Base-by-base conservation (phyloP, 2,329 filamentous ascomycete genomes). In the Colletotrichum limetticola region DNA sequence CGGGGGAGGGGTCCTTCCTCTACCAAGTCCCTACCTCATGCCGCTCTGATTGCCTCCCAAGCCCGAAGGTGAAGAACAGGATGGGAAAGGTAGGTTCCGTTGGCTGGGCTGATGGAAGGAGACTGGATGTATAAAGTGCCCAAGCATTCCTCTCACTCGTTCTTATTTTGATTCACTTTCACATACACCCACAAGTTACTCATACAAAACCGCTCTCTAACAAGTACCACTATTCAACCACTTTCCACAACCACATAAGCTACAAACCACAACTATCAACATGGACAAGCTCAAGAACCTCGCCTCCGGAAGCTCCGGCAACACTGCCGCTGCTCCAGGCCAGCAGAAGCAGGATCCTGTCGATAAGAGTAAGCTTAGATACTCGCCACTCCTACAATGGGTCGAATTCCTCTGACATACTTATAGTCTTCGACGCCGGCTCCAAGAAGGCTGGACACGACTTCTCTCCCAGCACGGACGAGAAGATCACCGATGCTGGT, bases 401-500 rank as follows among this genome's bases (percentile, higher is more conserved):
- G 0, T 49, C 6, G 42, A 9, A n/a, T 1, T 9, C 6, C 19
- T 7, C 42, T 49, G 12, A 52, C 16, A 22, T 30, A 4, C 2
- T n/a, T 11, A 6, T 46, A 84, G 82, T 77, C 32, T 80, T 83
- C 52, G 75, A 73, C 58, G 75, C 76, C 63, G 77, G 46, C 28
- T 73, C 79, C 75, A 79, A 82, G 71, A 83, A 83, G 78, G 76
- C 78, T 1, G 83, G 83, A 66, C 76, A 79, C 68, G 79, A 82
- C 78, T 67, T 84, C 22, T 74, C 79, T 73, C 76, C 75, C 58
- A 71, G 78, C 16, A 82, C 80, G 22, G 78, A 82, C 46, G 83
- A 84, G 78, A 84, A 84, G 80, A 80, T 83, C 32, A 82, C 81
- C 63, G 83, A 84, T 62, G 77, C 75, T n/a, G 79, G 76, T 7